Evolutionary conservation across 139 green algal genomes (phyloP).

Genomic region (Chlorella sp.): DNA sequence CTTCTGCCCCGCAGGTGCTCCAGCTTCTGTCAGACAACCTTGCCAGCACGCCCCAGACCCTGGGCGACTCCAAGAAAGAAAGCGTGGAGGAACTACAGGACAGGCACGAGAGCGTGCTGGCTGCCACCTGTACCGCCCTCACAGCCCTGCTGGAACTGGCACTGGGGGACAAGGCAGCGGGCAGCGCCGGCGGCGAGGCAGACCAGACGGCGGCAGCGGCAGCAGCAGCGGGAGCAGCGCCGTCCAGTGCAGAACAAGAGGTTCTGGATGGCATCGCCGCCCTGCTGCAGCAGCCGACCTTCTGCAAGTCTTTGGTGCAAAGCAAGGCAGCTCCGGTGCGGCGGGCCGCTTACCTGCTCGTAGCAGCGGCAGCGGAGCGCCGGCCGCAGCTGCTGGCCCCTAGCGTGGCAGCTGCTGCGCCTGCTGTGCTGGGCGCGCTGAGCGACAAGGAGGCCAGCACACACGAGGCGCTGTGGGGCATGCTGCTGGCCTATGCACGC

Average conservation of each 20-base stretch:
- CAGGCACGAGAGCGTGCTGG: constrained; percentile 71
- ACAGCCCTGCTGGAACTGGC: constrained; percentile 60
- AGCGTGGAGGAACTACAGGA: constrained; percentile 76
- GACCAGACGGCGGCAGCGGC: background rate
- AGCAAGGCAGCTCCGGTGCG: constrained; percentile 56
- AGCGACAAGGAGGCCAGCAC: constrained; percentile 70
- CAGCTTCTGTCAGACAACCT: constrained; percentile 60
- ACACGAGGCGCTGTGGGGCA: constrained; percentile 80
- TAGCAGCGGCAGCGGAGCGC: background rate
- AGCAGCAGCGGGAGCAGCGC: background rate
- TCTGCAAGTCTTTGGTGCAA: constrained; percentile 58
- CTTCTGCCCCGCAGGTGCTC: constrained; percentile 49
- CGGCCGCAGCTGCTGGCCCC: constrained; percentile 18
- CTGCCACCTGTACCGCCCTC: constrained; percentile 59
- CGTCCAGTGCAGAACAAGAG: constrained; percentile 10
- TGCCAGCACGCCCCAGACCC: constrained; percentile 48
- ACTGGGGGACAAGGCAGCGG: background rate
- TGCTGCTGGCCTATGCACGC: constrained; percentile 68
- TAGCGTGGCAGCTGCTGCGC: constrained; percentile 10
- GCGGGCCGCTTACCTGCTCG: constrained; percentile 59
- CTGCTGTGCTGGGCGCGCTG: constrained; percentile 54
- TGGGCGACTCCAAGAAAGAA: constrained; percentile 74
- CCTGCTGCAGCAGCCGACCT: constrained; percentile 45
- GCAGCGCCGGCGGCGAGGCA: background rate
- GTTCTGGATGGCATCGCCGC: constrained; percentile 15